These are phyloP conservation scores for Delitschia confertaspora DNA, from an alignment of 495 filamentous ascomycete species.

Conservation along the genomic window DNA sequence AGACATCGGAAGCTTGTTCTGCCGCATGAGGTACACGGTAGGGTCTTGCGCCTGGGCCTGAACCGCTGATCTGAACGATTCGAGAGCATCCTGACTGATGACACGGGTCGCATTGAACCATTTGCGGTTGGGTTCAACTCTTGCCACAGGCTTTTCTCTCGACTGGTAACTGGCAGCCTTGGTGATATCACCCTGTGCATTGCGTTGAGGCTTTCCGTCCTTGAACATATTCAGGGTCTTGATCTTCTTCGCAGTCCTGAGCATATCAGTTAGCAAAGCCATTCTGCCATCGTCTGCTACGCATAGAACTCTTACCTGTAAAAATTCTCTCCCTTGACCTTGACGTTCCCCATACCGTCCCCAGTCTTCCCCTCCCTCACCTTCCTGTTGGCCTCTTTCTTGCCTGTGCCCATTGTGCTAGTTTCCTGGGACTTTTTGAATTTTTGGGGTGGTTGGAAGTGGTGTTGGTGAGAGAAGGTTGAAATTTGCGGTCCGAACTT, in stretches of 20 bases:
- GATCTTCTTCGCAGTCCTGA: conserved; percentile 70
- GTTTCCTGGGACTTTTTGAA: too few species aligned
- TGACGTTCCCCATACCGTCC: conserved; percentile 85
- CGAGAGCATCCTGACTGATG: conserved; percentile 62
- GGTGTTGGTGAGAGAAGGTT: background rate
- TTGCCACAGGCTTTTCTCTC: conserved; percentile 65
- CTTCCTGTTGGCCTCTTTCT: conserved; percentile 82
- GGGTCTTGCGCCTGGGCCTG: conserved; percentile 83
- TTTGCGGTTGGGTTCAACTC: conserved; percentile 89
- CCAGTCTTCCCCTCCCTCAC: conserved; percentile 69
- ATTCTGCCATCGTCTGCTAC: background rate
- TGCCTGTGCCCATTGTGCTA: conserved; percentile 77
- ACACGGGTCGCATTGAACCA: conserved; percentile 70
- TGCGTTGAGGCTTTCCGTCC: conserved; percentile 65
- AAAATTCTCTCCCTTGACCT: conserved; percentile 92
- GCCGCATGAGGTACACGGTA: conserved; percentile 83
- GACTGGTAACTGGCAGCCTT: conserved; percentile 79
- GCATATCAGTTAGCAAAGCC: conserved; percentile 1
- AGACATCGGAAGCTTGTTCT: conserved; percentile 86
- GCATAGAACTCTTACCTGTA: conserved; percentile 50
- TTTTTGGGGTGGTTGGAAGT: conserved; percentile 3
- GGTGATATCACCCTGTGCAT: conserved; percentile 67
- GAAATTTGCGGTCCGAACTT: background rate
- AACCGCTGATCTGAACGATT: conserved; percentile 83
- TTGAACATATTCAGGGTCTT: conserved; percentile 82